Evolutionary conservation across 306 rosid species (phyloP).

Genomic region (Begonia loranthoides): DNA sequence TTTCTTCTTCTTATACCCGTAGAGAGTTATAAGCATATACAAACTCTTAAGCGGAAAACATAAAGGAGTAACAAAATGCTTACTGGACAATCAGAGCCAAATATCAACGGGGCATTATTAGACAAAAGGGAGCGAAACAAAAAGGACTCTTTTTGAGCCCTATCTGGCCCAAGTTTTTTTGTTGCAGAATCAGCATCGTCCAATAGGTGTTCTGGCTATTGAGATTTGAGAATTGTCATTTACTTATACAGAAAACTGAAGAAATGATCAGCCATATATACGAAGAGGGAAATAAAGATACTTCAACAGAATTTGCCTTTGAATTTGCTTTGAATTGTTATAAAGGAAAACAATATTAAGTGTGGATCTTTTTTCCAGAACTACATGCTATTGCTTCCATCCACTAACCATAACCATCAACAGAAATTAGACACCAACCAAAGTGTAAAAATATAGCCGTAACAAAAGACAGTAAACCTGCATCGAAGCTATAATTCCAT

Average conservation of each 20-base stretch:
- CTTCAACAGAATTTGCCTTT: too few relatives aligned
- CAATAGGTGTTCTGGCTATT: conserved; percentile 73
- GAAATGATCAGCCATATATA: too few relatives aligned
- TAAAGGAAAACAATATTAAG: too few relatives aligned
- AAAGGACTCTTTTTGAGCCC: conserved; percentile 68
- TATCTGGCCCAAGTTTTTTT: conserved; percentile 62
- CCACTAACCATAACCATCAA: too few relatives aligned
- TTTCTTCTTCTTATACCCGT: background rate
- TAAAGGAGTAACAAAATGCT: conserved; percentile 15
- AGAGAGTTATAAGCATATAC: background rate
- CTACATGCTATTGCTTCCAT: too few relatives aligned
- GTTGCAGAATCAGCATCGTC: conserved; percentile 45
- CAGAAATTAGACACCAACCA: too few relatives aligned
- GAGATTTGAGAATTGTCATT: conserved; percentile 8
- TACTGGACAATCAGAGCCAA: conserved; percentile 93
- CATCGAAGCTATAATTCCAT: conserved; percentile 57
- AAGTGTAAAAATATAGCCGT: conserved; percentile 4
- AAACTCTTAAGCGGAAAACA: conserved; percentile 2
- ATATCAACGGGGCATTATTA: conserved; percentile 38
- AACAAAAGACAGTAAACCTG: conserved; percentile 35
- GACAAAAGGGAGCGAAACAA: conserved; percentile 46
- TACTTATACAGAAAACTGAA: too few relatives aligned
- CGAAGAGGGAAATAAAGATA: too few relatives aligned
- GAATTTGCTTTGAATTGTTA: too few relatives aligned
- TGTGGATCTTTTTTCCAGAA: too few relatives aligned